Conservation (phyloP, 441 rosid genomes). For the Eutrema salsugineum region DNA sequence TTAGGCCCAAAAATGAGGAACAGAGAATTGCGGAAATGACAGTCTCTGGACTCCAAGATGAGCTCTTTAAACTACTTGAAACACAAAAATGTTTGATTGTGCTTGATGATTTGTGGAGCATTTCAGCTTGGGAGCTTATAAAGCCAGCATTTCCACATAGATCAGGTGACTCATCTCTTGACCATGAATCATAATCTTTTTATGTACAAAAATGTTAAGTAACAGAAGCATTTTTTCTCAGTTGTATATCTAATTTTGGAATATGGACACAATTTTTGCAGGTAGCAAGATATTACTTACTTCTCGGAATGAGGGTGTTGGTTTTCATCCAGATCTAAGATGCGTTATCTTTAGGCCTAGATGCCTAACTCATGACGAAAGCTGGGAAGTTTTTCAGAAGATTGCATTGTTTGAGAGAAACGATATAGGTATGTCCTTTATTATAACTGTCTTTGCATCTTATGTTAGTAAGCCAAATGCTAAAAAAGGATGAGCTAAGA, state of each 20-base stretch:
- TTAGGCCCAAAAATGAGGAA: slow-evolving; percentile 13
- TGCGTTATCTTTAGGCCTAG: slow-evolving; percentile 21
- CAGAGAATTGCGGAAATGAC: slow-evolving; percentile 2
- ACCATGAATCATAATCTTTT: background rate
- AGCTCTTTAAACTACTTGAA: slow-evolving; percentile 20
- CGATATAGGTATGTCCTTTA: slow-evolving; percentile 3
- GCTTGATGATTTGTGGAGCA: slow-evolving; percentile 30
- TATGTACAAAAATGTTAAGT: background rate
- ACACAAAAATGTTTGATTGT: slow-evolving; percentile 26
- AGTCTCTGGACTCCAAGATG: slow-evolving; percentile 20
- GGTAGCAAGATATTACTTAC: slow-evolving; percentile 33
- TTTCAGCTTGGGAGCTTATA: slow-evolving; percentile 19
- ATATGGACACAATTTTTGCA: background rate
- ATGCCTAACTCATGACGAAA: slow-evolving; percentile 11
- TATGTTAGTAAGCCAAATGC: background rate
- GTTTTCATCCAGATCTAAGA: slow-evolving; percentile 19
- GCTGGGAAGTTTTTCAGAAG: slow-evolving; percentile 20
- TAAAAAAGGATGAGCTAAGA: background rate
- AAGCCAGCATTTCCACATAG: slow-evolving; percentile 12
- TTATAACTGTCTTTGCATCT: background rate
- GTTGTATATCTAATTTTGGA: background rate
- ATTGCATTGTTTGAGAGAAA: slow-evolving; percentile 15
- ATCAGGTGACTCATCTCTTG: background rate
- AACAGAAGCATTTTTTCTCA: background rate
- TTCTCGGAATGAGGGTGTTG: slow-evolving; percentile 23